Conservation (phyloP, 1,284 basidiomycete genomes). For the Heimioporus punctisporus region DNA sequence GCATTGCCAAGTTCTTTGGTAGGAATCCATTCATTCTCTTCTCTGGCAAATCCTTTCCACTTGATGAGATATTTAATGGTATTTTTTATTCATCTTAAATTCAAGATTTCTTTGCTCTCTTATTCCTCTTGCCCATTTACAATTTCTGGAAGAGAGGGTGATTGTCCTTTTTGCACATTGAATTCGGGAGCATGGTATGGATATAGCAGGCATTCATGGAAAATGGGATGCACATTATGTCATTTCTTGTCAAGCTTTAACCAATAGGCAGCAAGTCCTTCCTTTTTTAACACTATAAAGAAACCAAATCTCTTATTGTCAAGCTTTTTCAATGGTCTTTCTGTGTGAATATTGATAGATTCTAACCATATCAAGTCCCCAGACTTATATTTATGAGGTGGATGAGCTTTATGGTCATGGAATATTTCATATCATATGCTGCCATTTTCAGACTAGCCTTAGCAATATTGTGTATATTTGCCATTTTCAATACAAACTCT, state of each 20-base stretch:
- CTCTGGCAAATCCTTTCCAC: no score
- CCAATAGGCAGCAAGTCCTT: slow-evolving; percentile 3
- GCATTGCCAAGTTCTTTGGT: no score
- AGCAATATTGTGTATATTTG: no score
- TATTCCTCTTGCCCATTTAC: background rate
- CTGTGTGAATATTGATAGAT: background rate
- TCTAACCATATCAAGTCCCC: slow-evolving; percentile 6
- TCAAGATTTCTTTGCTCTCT: background rate
- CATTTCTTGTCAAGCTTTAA: slow-evolving; percentile 6
- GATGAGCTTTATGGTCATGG: background rate
- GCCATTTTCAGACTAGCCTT: no score
- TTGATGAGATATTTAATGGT: no score
- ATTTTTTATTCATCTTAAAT: no score
- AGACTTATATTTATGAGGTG: background rate
- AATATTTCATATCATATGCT: background rate
- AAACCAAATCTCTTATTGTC: slow-evolving; percentile 13
- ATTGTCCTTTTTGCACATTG: background rate
- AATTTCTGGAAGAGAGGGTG: background rate
- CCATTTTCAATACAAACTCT: no score
- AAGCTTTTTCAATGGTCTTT: slow-evolving; percentile 14
- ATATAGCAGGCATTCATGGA: slow-evolving; percentile 10
- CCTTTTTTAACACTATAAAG: slow-evolving; percentile 16
- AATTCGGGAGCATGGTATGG: no score
- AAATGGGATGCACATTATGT: background rate
- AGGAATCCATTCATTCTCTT: no score